Base-by-base conservation (phyloP, 1,284 basidiomycete genomes). In the Xanthoconium separans region DNA sequence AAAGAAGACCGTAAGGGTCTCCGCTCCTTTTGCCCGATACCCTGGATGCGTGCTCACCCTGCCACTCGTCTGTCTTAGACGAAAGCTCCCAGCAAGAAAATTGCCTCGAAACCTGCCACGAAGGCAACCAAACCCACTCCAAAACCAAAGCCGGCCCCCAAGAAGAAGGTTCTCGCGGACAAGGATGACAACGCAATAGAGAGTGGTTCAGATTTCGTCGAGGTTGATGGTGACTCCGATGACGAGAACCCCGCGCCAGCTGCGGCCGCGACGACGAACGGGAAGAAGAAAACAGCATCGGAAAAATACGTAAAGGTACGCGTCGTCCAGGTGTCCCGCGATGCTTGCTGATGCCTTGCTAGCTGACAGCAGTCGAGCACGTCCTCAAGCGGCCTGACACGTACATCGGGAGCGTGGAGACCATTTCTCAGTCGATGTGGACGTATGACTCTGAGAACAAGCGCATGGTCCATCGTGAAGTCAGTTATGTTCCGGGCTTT, bases 331-430 rank as follows among this genome's bases (percentile, higher is more conserved):
- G 44, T 18, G 36, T 40, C 41, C 16, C 5, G 48, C 40, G 22
- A 42, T 51, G 51, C 54, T 48, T 34, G 30, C 24, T 57, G 30
- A 50, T 44, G 56, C 5, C 6, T 9, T 9, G 20, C 16, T 65
- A 98, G 95, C 83, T 99, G 54, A 88, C 94, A 1, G 96, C 97
- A 87, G 78, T 98, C 18, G 95, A 99, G 69, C 97, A 99, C 65
- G 93, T 99, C 61, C 79, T 99, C 56, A 92, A 91, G 72, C 91
- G 97, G 56, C 97, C 97, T 2, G 97, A 99, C 73, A 95, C 95
- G 0, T 99, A 99, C 73, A 99, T 99, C 58, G 97, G 95, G 20
- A 95, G 92, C 51, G 86, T 97, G 9, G 94, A 97, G 72, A 85
- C 85, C 0, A 80, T 93, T 56, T 89, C 84, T 0, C 89, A 94